Conservation (phyloP, 2,329 filamentous ascomycete genomes). For the Rhexocercosporidium sp. region DNA sequence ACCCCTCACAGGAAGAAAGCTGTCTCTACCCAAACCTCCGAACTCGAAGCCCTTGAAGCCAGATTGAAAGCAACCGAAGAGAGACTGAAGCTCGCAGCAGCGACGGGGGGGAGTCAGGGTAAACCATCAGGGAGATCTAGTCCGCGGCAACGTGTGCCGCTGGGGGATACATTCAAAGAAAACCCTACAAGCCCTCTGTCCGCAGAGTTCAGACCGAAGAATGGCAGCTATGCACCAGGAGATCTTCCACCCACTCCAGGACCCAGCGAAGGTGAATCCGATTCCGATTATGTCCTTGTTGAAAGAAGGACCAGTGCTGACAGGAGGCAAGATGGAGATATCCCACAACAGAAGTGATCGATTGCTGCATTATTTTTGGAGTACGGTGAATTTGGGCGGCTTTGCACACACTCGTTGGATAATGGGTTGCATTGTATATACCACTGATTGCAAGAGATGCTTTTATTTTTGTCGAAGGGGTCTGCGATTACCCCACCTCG, state of each 20-base stretch:
- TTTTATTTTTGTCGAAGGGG: not conserved
- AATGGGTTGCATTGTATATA: slow-evolving; percentile 35
- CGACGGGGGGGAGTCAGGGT: slow-evolving; percentile 16
- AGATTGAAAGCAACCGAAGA: slow-evolving; percentile 85
- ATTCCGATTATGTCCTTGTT: slow-evolving; percentile 39
- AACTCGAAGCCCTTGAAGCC: slow-evolving; percentile 85
- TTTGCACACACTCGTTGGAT: slow-evolving; percentile 26
- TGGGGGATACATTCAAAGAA: slow-evolving; percentile 33
- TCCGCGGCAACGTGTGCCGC: slow-evolving; percentile 30
- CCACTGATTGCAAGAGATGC: slow-evolving; percentile 28
- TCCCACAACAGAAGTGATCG: slow-evolving; percentile 21
- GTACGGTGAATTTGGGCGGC: slow-evolving; percentile 22
- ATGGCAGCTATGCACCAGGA: slow-evolving; percentile 28
- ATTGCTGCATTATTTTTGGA: slow-evolving; percentile 23
- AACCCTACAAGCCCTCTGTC: slow-evolving; percentile 30
- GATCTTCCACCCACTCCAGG: slow-evolving; percentile 42
- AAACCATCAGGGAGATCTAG: slow-evolving; percentile 28
- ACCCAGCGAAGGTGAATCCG: slow-evolving; percentile 44
- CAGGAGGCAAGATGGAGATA: slow-evolving; percentile 37
- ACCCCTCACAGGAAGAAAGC: slow-evolving; percentile 70
- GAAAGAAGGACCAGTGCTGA: slow-evolving; percentile 32
- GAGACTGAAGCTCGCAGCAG: slow-evolving; percentile 59
- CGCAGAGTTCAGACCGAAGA: slow-evolving; percentile 21
- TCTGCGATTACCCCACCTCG: slow-evolving; percentile 1
- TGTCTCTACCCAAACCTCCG: slow-evolving; percentile 73